Evolutionary conservation across 1,284 basidiomycete genomes (phyloP), one percentile per base, ranked within the genome.

Genomic region (Clitocybe nebularis): DNA sequence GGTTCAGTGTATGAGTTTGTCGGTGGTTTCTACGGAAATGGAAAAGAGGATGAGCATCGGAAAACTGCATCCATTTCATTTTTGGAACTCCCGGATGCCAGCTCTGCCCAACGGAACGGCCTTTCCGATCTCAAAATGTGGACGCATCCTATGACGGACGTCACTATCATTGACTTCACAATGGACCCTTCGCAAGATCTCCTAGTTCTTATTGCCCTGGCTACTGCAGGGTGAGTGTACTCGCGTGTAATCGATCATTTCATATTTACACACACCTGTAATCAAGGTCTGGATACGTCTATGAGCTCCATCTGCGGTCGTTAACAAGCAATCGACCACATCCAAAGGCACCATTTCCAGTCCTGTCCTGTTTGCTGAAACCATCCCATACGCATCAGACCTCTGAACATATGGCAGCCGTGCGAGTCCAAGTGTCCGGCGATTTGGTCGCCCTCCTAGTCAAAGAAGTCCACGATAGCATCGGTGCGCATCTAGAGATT

Each of bases 161-260:
- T 69, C 21, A 60, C 58, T 23, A 65, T 75, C 36, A 62, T 75
- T 19, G 74, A 77, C 50, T 75, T 76, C 40, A 74, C 74, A 0
- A 74, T 77, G 66, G 74, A 75, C 56, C 74, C 72, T 5, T 59
- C 64, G 2, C 73, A 77, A 54, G 72, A 77, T 51, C 52, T 78
- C 6, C 59, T 77, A 17, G 67, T 73, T 8, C 64, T 77, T 8
- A 65, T 77, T 13, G 61, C 67, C 4, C 56, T 68, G 5, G 63
- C 71, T 1, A 60, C 63, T 21, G 46, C 58, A n/a, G 58, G 64
- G 75, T 76, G 48, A 45, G 72, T 60, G n/a, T 23, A 7, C 24
- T 17, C 20, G 35, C 8, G 13, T 29, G 40, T 26, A 37, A 37
- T 21, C 36, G 10, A 24, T 34, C 23, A n/a, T n/a, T n/a, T n/a